A percentile compares a stretch with the other conserved stretches of the same genome.
These are phyloP conservation scores for Dendrostoma leiphaemia DNA, from an alignment of 2,329 filamentous ascomycete species.

Conservation along the genomic window DNA sequence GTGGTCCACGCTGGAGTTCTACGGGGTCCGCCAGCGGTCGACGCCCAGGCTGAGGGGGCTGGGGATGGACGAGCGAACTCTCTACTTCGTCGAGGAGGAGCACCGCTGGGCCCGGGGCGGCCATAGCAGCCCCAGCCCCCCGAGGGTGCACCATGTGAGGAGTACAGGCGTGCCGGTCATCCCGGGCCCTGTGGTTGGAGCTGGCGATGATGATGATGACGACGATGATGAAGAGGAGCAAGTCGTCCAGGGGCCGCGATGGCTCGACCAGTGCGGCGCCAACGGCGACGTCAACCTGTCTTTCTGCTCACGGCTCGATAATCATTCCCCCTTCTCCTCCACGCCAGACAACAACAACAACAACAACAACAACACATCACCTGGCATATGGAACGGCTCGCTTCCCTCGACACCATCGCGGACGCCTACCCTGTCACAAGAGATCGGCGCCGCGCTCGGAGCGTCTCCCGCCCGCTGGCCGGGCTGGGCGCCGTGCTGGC, in stretches of 20 bases:
- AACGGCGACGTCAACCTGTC: slow-evolving; percentile 38
- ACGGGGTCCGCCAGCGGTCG: slow-evolving; percentile 51
- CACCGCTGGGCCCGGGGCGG: slow-evolving; percentile 48
- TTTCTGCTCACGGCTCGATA: slow-evolving; percentile 44
- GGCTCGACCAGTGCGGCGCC: slow-evolving; percentile 45
- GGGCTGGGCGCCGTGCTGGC: slow-evolving; percentile 47
- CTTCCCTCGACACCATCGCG: not conserved
- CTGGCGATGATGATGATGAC: not conserved
- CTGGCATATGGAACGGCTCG: slow-evolving; percentile 17
- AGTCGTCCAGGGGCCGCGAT: slow-evolving; percentile 44
- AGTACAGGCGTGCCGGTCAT: slow-evolving; percentile 54
- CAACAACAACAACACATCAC: not conserved
- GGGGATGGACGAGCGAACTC: slow-evolving; percentile 45
- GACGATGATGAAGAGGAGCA: not conserved
- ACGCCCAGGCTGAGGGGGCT: slow-evolving; percentile 49
- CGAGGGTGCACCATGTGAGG: slow-evolving; percentile 43
- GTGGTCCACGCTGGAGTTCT: slow-evolving; percentile 50
- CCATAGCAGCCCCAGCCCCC: slow-evolving; percentile 39
- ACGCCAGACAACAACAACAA: not conserved
- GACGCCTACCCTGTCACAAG: not conserved
- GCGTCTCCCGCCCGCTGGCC: slow-evolving; percentile 24
- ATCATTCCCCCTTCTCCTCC: no score
- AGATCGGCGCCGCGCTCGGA: not conserved
- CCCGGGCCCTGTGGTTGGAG: slow-evolving; percentile 7
- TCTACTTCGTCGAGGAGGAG: slow-evolving; percentile 58